A percentile compares a stretch with the other conserved stretches of the same genome.
phyloP scores from a whole-genome alignment of 106 monocot genomes.

The Phalaenopsis aphrodite region DNA sequence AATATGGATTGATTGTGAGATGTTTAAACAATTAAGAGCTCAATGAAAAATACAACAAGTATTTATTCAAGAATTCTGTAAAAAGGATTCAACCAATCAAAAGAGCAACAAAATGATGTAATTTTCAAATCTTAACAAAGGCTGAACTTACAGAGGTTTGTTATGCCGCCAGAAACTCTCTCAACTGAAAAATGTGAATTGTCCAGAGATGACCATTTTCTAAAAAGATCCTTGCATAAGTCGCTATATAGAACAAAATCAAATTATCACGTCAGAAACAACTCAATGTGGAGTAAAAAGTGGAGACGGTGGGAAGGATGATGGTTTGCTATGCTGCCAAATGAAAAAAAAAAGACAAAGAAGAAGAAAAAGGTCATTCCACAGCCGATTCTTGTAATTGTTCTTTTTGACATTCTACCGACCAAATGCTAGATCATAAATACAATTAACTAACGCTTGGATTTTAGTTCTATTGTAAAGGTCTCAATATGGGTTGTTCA shows the following conservation, averaged over 20 bases:
- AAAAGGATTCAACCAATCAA: background rate
- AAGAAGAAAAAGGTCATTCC: background rate
- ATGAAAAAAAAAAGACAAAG: background rate
- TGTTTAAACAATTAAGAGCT: background rate
- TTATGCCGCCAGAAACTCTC: constrained; percentile 89
- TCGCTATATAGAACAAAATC: constrained; percentile 33
- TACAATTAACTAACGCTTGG: too few relatives aligned
- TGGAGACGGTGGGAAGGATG: background rate
- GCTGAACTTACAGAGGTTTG: constrained; percentile 83
- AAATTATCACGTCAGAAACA: background rate
- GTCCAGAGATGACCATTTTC: constrained; percentile 63
- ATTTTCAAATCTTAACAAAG: constrained; percentile 1
- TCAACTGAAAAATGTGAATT: constrained; percentile 55
- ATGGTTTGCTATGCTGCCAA: background rate
- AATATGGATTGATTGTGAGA: background rate
- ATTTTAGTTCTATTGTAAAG: too few relatives aligned
- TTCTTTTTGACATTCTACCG: background rate
- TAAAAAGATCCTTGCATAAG: constrained; percentile 72
- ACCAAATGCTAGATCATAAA: background rate
- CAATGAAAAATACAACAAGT: background rate
- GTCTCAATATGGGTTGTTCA: too few relatives aligned
- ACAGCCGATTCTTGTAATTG: background rate
- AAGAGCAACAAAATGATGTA: background rate
- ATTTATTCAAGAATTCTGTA: background rate
- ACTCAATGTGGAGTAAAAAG: background rate